Evolutionary conservation across 208 protist species (phyloP).

Genomic region (Trypanosoma cruzi): DNA sequence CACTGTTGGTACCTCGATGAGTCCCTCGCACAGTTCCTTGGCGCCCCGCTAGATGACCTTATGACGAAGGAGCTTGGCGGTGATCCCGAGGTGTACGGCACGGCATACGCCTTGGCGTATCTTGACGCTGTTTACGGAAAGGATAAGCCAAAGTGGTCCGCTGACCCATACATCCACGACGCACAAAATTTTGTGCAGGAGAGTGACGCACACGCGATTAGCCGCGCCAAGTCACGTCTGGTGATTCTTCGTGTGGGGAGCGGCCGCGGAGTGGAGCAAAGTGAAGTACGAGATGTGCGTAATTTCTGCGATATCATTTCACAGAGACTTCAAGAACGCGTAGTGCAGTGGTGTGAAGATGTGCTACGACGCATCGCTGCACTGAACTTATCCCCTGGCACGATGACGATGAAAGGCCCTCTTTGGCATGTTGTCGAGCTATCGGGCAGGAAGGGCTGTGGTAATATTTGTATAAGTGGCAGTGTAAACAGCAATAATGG

Average conservation of each 20-base stretch:
- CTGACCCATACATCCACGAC: conserved; percentile 50
- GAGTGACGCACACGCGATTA: conserved; percentile 43
- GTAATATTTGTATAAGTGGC: not conserved
- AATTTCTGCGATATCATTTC: conserved; percentile 62
- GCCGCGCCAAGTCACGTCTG: conserved; percentile 58
- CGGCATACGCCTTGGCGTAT: conserved; percentile 82
- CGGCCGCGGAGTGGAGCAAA: conserved; percentile 33
- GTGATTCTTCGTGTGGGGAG: conserved; percentile 46
- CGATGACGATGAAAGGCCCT: conserved; percentile 43
- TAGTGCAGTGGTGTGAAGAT: conserved; percentile 60
- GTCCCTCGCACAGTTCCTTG: conserved; percentile 74
- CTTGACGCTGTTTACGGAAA: conserved; percentile 77
- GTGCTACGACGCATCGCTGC: conserved; percentile 37
- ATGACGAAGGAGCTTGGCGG: conserved; percentile 44
- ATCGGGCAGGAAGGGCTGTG: not conserved
- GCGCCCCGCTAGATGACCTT: conserved; percentile 49
- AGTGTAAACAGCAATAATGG: conserved; percentile 6
- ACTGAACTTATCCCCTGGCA: conserved; percentile 17
- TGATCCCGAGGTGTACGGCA: conserved; percentile 78
- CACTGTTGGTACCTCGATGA: conserved; percentile 79
- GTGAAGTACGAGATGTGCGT: conserved; percentile 59
- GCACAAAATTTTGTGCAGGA: conserved; percentile 59
- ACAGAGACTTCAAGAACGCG: conserved; percentile 48
- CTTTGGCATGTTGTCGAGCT: conserved; percentile 45
- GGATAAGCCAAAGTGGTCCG: conserved; percentile 64